Evolutionary conservation across 257 asterid genomes (phyloP), one percentile per base, ranked within the genome.

Genomic region (Agastache rugosa): DNA sequence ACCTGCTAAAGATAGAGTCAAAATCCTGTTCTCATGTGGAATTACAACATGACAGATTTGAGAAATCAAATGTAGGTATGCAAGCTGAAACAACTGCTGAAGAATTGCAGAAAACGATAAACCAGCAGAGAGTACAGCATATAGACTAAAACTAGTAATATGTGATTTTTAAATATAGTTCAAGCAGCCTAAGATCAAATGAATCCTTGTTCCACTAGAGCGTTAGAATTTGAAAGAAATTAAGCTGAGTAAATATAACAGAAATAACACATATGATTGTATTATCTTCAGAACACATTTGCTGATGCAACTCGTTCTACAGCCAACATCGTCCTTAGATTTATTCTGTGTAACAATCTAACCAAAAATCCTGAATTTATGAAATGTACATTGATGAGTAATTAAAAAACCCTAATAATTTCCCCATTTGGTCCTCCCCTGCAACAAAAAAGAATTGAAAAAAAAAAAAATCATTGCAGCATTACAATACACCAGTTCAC

Each of bases 1-100:
- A 84, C 91, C 97, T 91, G 96, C 70, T 39, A 82, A 69, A 78
- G 48, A 63, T 54, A 59, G 58, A 76, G 53, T 70, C 69, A 83
- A 68, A 75, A 79, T 27, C 54, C 12, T 56, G 75, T 73, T 51
- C 53, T 34, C 35, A n/a, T 14, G 17, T 27, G 64, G 42, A n/a
- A 27, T 22, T 31, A 42, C 31, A 56, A 59, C 34, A 54, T 41
- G 19, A 35, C 42, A 64, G 31, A 56, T 27, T 34, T 67, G 51
- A 65, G 27, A 73, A 11, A 37, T 6, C 11, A 54, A 14, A 47
- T 5, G 54, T 12, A 51, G 42, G 20, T 17, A 22, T 37, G 63
- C 45, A 39, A 63, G 67, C 20, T 54, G 65, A 66, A 59, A 34
- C 15, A 41, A 53, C 25, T n/a, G 66, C 17, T 10, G 17, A 34